Evolutionary conservation across 805 yeast genomes (phyloP).

Genomic region (Diddensiella santjacobensis): DNA sequence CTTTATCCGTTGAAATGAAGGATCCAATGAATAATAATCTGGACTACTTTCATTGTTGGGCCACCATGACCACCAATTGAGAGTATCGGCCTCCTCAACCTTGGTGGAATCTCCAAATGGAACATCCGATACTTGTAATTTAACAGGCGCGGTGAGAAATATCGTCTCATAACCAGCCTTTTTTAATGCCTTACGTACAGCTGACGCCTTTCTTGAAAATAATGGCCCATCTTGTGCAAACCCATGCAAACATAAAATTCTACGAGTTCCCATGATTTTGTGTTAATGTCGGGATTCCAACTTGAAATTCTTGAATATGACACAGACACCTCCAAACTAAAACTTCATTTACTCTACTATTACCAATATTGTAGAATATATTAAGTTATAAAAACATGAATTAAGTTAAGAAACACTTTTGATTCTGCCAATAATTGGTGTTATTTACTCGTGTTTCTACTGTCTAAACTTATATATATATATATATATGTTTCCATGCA

Average conservation of each 20-base stretch:
- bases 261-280: no score
- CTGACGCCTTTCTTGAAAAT: conserved; percentile 86
- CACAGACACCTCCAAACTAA: no score
- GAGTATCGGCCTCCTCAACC: conserved; percentile 41
- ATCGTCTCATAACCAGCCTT: conserved; percentile 64
- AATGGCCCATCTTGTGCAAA: conserved; percentile 75
- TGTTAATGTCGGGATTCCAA: no score
- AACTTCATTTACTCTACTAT: no score
- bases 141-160: conserved; percentile 76
- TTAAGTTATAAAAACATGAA: no score
- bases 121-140: conserved; percentile 62
- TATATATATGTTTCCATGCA: no score
- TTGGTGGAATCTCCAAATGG: conserved; percentile 59
- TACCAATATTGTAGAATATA: no score
- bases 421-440: no score
- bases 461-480: no score
- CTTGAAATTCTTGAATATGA: no score
- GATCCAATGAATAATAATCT: conserved; percentile 32
- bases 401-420: no score
- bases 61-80: conserved; percentile 70
- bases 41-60: conserved; percentile 43
- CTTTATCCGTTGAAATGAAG: conserved; percentile 48
- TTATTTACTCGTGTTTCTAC: no score
- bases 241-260: conserved; percentile 86
- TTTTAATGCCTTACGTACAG: conserved; percentile 72